Evolutionary conservation across 257 asterid genomes (phyloP).

Genomic region (Ballota nigra): DNA sequence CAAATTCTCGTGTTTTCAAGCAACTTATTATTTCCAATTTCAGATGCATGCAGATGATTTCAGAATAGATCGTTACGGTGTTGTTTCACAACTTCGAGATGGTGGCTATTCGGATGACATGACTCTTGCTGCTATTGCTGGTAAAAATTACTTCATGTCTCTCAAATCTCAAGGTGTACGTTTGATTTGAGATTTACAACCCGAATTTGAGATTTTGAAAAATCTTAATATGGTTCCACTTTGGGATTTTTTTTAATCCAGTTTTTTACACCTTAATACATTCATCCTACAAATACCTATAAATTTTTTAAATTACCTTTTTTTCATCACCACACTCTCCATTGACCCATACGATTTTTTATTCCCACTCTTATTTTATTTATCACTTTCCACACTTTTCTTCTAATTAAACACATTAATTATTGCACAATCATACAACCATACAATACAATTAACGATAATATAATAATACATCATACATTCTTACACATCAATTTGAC

Average conservation of each 20-base stretch:
- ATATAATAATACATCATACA: neutral
- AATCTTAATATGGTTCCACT: neutral
- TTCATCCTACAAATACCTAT: neutral
- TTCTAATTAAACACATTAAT: too few relatives aligned
- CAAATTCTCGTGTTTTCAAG: constrained; percentile 18
- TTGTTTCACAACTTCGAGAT: constrained; percentile 83
- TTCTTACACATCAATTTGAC: neutral
- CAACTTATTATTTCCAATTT: constrained; percentile 26
- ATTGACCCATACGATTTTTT: too few relatives aligned
- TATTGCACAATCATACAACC: neutral
- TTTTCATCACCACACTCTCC: too few relatives aligned
- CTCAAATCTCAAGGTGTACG: constrained; percentile 2
- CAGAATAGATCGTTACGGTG: constrained; percentile 74
- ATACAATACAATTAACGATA: neutral
- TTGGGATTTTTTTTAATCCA: neutral
- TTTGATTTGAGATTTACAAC: neutral
- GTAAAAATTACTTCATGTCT: constrained; percentile 35
- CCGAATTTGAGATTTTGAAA: neutral
- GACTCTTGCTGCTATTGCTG: constrained; percentile 98
- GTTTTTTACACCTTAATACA: neutral
- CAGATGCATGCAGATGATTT: constrained; percentile 99
- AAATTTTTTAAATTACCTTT: too few relatives aligned
- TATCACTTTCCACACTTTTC: too few relatives aligned
- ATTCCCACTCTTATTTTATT: too few relatives aligned
- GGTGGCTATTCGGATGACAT: constrained; percentile 99